These are phyloP conservation scores for Candida patagonica DNA, from an alignment of 805 yeast genomes.

Conservation along the genomic window DNA sequence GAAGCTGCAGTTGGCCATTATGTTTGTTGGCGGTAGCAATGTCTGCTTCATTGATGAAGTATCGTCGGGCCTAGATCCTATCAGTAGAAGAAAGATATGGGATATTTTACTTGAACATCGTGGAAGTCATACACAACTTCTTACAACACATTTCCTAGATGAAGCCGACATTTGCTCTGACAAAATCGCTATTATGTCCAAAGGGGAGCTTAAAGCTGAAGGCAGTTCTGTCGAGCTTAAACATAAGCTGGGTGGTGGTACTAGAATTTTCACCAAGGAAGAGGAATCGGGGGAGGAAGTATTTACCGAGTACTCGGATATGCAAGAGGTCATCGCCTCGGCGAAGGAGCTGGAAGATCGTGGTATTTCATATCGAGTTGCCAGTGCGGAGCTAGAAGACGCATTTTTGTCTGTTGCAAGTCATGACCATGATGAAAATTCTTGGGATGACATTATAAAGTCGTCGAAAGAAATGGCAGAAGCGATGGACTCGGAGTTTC, in stretches of 20 bases:
- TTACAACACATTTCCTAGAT: conserved; percentile 30
- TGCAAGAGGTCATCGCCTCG: conserved; percentile 20
- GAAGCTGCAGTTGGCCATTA: conserved; percentile 29
- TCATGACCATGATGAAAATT: conserved; percentile 17
- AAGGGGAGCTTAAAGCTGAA: conserved; percentile 24
- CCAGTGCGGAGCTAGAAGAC: conserved; percentile 29
- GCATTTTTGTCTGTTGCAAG: conserved; percentile 26
- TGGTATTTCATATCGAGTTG: conserved; percentile 21
- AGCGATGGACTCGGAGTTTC: conserved; percentile 8
- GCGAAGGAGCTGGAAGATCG: conserved; percentile 18
- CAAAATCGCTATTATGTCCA: conserved; percentile 26
- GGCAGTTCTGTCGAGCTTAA: conserved; percentile 28
- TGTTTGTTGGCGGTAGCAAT: conserved; percentile 29
- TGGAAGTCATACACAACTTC: conserved; percentile 22
- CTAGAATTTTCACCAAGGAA: conserved; percentile 20
- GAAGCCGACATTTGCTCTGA: conserved; percentile 31
- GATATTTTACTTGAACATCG: conserved; percentile 26
- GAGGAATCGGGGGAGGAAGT: conserved; percentile 23
- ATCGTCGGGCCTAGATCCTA: conserved; percentile 31
- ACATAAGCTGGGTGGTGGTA: conserved; percentile 28
- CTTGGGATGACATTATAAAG: conserved; percentile 3
- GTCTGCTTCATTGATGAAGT: conserved; percentile 31
- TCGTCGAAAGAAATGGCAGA: conserved; percentile 6
- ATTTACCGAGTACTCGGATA: conserved; percentile 16
- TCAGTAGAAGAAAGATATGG: conserved; percentile 30